Percentiles rank a stretch among this genome's conserved stretches.
These are phyloP conservation scores for Lactarius akahatsu DNA, from an alignment of 768 basidiomycete species.

Conservation along the genomic window DNA sequence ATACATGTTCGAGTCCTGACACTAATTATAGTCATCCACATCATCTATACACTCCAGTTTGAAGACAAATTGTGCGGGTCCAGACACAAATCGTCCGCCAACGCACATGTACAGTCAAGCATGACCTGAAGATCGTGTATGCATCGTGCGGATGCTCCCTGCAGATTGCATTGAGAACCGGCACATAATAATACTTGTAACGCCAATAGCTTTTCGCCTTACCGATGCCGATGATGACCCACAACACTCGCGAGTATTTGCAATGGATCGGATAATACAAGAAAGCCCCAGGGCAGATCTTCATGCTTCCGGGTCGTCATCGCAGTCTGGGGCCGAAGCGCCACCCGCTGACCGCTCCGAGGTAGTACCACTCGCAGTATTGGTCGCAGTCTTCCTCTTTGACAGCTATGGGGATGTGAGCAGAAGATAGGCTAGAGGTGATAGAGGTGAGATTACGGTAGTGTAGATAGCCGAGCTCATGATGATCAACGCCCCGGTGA, in stretches of 20 bases:
- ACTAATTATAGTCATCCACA: too few species aligned
- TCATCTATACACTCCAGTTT: too few species aligned
- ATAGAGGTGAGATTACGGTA: conserved; percentile 46
- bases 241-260: background rate
- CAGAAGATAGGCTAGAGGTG: background rate
- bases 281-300: background rate
- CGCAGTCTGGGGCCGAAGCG: background rate
- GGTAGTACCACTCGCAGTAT: conserved; percentile 12
- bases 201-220: too few species aligned
- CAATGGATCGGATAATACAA: background rate
- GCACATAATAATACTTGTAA: too few species aligned
- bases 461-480: conserved; percentile 61
- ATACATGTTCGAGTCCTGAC: too few species aligned
- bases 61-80: too few species aligned
- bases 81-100: too few species aligned
- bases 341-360: background rate
- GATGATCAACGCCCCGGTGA: conserved; percentile 65
- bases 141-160: too few species aligned
- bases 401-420: background rate
- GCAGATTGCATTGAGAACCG: too few species aligned
- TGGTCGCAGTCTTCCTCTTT: conserved; percentile 12
- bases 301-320: background rate
- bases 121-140: too few species aligned
- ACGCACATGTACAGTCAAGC: too few species aligned
- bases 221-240: background rate